Evolutionary conservation across 495 filamentous ascomycete genomes (phyloP), one percentile per base, ranked within the genome.

Genomic region (Lasiosphaeris hirsuta): DNA sequence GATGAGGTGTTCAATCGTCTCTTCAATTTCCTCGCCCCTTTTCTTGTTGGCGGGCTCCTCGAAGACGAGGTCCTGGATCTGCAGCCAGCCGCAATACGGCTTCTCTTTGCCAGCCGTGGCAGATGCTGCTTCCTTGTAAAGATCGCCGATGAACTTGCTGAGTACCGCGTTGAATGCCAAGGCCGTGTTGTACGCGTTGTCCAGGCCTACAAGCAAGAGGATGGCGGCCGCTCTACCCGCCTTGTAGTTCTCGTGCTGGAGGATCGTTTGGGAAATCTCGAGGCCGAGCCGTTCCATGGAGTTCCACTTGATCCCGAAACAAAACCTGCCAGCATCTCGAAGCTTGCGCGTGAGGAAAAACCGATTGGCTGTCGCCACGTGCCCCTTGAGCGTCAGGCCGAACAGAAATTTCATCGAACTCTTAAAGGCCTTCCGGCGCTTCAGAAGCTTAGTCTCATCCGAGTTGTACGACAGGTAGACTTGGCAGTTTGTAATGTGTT

Each of bases 401-500:
- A 40, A 52, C 36, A 61, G 18, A 38, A 57, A 57, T 0, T 9
- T 1, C 34, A 57, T 57, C 10, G 59, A 63, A 3, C 35, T 39
- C 38, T 56, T 41, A 51, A 63, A 63, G 1, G 44, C 44, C 50
- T 55, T 44, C 33, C 60, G 60, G 10, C 60, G 56, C 38, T 59
- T 55, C 35, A 59, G 35, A 11, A 37, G 8, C 38, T 63, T 63
- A 4, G 60, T 63, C 19, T 63, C 56, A 3, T 63, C 56, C 36
- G 60, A 44, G 40, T 51, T 63, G 56, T 63, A 63, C 38, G 60
- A 43, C 15, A 63, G 51, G 40, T 49, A 63, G 14, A 55, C 10
- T 45, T 63, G 60, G 56, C 60, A 63, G 51, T 63, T 59, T 17
- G 56, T 59, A 44, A 63, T 59, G 56, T 63, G 60, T 44, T 44